Evolutionary conservation across 768 basidiomycete species (phyloP), one percentile per base, ranked within the genome.

Genomic region (Paxillus ammoniavirescens): DNA sequence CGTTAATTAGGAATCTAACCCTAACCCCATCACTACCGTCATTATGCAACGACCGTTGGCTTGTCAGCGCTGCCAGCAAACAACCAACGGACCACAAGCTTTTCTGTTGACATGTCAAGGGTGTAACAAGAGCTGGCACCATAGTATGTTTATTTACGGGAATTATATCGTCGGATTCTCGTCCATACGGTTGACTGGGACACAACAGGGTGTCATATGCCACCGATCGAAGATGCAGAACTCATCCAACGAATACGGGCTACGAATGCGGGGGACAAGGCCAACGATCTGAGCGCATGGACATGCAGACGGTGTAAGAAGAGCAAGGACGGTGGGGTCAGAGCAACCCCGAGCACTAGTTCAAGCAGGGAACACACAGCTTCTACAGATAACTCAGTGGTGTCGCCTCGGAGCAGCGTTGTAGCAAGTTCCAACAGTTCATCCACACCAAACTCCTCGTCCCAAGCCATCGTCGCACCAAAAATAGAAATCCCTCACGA

Each of bases 81-180:
- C 61, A 50, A 57, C 48, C 53, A 72, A 57, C 50, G 42, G 60
- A 21, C 64, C 67, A 3, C 42, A 55, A 23, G 66, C 68, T 1
- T 74, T 75, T 49, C 53, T 75, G 13, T 54, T 75, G 40, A 65
- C 64, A 0, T 75, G 74, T 54, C 62, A 54, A 15, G 56, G 53
- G 47, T 75, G 74, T 53, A 58, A 33, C 42, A 73, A 58, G 59
- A 48, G 58, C 0, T 74, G 74, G 74, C 73, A 74, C 46, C 73
- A 69, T 33, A 55, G 68, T 70, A 58, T 42, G 54, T 52, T 30
- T 15, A 26, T 21, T 36, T 8, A 10, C 35, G 15, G 9, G n/a
- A 12, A 3, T 17, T 3, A 13, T 30, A 52, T 52, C 44, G 37
- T 18, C 48, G 42, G 26, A 26, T 23, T 49, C 54, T 33, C 30